A percentile compares a stretch with the other conserved stretches of the same genome.
phyloP scores from a whole-genome alignment of 2,329 filamentous ascomycete species.

The Lanzia echinophila region DNA sequence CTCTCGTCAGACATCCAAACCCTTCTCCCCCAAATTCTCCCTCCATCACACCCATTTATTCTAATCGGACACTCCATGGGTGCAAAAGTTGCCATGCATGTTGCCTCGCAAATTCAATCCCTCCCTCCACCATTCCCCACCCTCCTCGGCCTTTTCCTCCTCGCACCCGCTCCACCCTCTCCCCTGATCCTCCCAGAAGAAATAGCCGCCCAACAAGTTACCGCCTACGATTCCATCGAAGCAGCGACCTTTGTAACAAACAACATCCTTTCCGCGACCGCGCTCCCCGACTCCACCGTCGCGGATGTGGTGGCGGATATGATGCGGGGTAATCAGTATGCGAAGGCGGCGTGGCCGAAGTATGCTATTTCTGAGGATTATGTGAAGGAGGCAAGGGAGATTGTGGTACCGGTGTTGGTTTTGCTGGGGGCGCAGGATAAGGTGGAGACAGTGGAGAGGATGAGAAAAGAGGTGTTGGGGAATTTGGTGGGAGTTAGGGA shows the following conservation, averaged over 20 bases:
- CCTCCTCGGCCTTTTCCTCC: slow-evolving; percentile 13
- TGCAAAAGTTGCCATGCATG: slow-evolving; percentile 30
- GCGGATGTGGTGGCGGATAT: slow-evolving; percentile 25
- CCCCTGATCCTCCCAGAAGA: slow-evolving; percentile 29
- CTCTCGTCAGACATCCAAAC: slow-evolving; percentile 21
- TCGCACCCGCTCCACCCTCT: slow-evolving; percentile 30
- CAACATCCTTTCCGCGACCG: slow-evolving; percentile 29
- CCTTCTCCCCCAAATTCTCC: slow-evolving; percentile 17
- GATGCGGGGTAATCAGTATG: slow-evolving; percentile 25
- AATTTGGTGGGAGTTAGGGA: slow-evolving; percentile 10
- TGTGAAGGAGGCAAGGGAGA: slow-evolving; percentile 14
- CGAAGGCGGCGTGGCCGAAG: slow-evolving; percentile 32
- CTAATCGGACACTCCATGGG: slow-evolving; percentile 37
- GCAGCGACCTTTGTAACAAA: slow-evolving; percentile 29
- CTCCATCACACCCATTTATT: slow-evolving; percentile 22
- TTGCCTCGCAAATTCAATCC: background rate
- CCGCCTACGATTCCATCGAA: slow-evolving; percentile 29
- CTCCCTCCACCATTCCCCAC: slow-evolving; percentile 12
- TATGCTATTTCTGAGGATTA: slow-evolving; percentile 33
- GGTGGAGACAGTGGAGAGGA: slow-evolving; percentile 30
- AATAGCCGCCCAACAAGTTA: slow-evolving; percentile 31
- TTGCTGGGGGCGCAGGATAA: slow-evolving; percentile 31
- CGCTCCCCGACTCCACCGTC: slow-evolving; percentile 10
- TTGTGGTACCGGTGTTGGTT: slow-evolving; percentile 21
- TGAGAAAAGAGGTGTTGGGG: slow-evolving; percentile 24